phyloP scores from a whole-genome alignment of 768 basidiomycete species.

The Pleurotus giganteus region DNA sequence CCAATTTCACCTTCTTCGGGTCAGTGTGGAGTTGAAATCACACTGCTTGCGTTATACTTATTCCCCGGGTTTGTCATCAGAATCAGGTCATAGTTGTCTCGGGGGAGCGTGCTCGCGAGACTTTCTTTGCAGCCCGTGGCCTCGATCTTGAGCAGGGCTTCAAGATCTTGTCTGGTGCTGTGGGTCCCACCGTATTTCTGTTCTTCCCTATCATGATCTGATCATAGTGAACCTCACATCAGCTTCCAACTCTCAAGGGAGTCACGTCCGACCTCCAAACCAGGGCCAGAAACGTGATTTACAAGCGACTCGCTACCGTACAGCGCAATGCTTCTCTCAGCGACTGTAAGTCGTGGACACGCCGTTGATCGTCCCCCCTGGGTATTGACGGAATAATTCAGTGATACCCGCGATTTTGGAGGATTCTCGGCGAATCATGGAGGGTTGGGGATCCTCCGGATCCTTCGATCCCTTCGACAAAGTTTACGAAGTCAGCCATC shows the following conservation, averaged over 20 bases:
- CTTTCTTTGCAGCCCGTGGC: constrained; percentile 67
- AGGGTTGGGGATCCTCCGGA: constrained; percentile 63
- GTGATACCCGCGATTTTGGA: constrained; percentile 66
- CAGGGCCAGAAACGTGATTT: constrained; percentile 60
- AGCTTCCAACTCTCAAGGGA: constrained; percentile 78
- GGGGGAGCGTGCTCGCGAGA: constrained; percentile 64
- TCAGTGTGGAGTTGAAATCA: constrained; percentile 30
- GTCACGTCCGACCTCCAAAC: constrained; percentile 71
- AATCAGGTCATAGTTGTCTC: constrained; percentile 75
- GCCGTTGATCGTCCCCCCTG: constrained; percentile 13
- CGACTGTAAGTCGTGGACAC: constrained; percentile 44
- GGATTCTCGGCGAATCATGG: constrained; percentile 61
- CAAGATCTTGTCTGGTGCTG: constrained; percentile 75
- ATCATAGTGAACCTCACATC: constrained; percentile 5
- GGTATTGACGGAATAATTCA: constrained; percentile 24
- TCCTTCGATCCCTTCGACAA: constrained; percentile 70
- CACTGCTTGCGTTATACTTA: constrained; percentile 10
- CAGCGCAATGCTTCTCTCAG: constrained; percentile 63
- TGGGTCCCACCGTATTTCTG: constrained; percentile 33
- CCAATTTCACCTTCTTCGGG: constrained; percentile 67
- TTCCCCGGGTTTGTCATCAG: constrained; percentile 33
- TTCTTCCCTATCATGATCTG: constrained; percentile 1
- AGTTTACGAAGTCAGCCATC: constrained; percentile 56
- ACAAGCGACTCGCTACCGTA: constrained; percentile 64
- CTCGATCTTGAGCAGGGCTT: constrained; percentile 80